These are phyloP conservation scores for Paecilomyces niveus DNA, from an alignment of 2,329 filamentous ascomycete species.

Conservation along the genomic window DNA sequence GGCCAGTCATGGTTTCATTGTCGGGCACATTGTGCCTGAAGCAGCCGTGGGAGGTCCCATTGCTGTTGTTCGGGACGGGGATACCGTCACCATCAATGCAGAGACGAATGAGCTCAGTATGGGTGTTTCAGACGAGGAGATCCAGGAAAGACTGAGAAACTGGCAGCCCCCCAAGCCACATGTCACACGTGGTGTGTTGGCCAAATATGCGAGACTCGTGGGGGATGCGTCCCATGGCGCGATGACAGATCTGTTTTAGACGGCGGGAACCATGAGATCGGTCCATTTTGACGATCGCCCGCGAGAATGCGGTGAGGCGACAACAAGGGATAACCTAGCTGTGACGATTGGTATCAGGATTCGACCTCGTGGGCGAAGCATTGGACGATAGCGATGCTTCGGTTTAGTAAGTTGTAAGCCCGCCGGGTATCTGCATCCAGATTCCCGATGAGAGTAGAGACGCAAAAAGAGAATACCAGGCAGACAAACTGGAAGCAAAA, in stretches of 20 bases:
- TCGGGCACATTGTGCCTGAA: slow-evolving; percentile 88
- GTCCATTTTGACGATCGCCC: neutral
- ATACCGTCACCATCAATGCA: slow-evolving; percentile 80
- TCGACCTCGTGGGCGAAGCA: neutral
- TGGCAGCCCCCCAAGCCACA: slow-evolving; percentile 67
- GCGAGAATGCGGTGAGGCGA: neutral
- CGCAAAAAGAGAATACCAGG: neutral
- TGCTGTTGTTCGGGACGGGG: slow-evolving; percentile 71
- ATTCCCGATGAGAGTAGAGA: neutral
- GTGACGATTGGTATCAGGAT: neutral
- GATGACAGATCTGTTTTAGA: slow-evolving; percentile 58
- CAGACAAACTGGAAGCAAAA: neutral
- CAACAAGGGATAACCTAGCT: neutral
- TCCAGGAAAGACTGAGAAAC: slow-evolving; percentile 53
- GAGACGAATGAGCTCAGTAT: slow-evolving; percentile 67
- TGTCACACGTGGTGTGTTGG: slow-evolving; percentile 75
- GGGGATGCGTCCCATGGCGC: slow-evolving; percentile 88
- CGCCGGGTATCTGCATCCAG: neutral
- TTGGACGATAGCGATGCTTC: neutral
- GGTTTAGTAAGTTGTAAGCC: neutral
- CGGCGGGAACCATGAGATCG: neutral
- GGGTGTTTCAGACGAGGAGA: slow-evolving; percentile 64
- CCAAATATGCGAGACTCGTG: slow-evolving; percentile 83
- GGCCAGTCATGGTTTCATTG: slow-evolving; percentile 85
- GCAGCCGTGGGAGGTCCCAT: slow-evolving; percentile 85